phyloP scores from a whole-genome alignment of 257 asterid genomes.

The Lycium barbarum region DNA sequence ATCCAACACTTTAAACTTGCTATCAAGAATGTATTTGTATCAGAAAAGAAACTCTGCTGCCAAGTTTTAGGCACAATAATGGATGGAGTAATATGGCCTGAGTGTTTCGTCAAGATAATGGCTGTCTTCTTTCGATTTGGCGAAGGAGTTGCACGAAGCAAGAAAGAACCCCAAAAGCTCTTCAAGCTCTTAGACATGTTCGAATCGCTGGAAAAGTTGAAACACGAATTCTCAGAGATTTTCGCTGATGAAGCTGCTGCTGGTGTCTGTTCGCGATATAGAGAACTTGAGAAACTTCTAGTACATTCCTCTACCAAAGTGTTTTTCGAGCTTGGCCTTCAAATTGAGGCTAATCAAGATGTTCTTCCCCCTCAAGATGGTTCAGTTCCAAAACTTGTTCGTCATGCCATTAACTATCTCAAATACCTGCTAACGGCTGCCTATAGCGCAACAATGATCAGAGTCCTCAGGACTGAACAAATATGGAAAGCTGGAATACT shows the following conservation, averaged over 20 bases:
- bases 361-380: conserved; percentile 74
- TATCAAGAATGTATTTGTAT: conserved; percentile 54
- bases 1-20: conserved; percentile 73
- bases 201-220: conserved; percentile 60
- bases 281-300: conserved; percentile 75
- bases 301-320: conserved; percentile 72
- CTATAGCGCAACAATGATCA: conserved; percentile 59
- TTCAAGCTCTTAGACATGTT: conserved; percentile 90
- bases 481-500: conserved; percentile 67
- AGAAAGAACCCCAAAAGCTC: conserved; percentile 80
- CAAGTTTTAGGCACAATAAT: conserved; percentile 58
- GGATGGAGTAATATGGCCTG: conserved; percentile 65
- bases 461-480: conserved; percentile 64
- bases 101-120: conserved; percentile 86
- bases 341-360: conserved; percentile 74
- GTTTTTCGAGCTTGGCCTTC: conserved; percentile 78
- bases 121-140: conserved; percentile 93
- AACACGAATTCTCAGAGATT: conserved; percentile 50
- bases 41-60: conserved; percentile 67
- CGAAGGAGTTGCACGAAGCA: conserved; percentile 82
- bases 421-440: conserved; percentile 59
- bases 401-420: conserved; percentile 76
- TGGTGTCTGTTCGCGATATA: conserved; percentile 61
- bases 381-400: conserved; percentile 74
- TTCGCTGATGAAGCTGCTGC: conserved; percentile 70